These are phyloP conservation scores for Cucumis hystrix DNA, from an alignment of 306 rosid species.

Conservation along the genomic window DNA sequence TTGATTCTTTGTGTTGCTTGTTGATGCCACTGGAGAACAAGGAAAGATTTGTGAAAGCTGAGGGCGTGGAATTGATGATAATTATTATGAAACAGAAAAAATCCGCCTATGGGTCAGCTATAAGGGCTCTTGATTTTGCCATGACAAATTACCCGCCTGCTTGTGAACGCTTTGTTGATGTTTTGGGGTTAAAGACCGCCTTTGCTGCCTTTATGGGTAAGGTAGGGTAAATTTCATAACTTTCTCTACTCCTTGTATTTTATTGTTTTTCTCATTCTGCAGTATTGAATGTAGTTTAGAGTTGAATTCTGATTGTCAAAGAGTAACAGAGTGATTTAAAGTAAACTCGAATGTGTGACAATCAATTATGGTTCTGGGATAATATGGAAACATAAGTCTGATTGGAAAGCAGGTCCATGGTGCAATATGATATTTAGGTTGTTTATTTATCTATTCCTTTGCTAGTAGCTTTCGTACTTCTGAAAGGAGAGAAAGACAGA, in stretches of 20 bases:
- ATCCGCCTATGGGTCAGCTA: slow-evolving; percentile 84
- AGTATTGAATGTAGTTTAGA: slow-evolving; percentile 2
- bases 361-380: background rate
- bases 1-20: slow-evolving; percentile 85
- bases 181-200: slow-evolving; percentile 87
- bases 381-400: background rate
- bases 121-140: slow-evolving; percentile 91
- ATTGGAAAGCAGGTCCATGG: background rate
- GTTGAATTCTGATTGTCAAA: background rate
- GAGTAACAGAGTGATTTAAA: background rate
- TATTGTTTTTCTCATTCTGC: background rate
- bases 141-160: slow-evolving; percentile 94
- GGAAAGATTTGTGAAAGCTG: slow-evolving; percentile 90
- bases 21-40: slow-evolving; percentile 90
- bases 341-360: background rate
- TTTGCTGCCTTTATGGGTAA: slow-evolving; percentile 99
- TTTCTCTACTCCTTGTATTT: background rate
- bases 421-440: background rate
- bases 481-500: background rate
- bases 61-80: slow-evolving; percentile 95
- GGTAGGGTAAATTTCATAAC: slow-evolving; percentile 29
- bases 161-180: slow-evolving; percentile 92
- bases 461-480: background rate
- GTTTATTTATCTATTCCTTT: background rate
- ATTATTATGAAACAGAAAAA: slow-evolving; percentile 94